Evolutionary conservation across 441 rosid species (phyloP), one percentile per base, ranked within the genome.

Genomic region (Erodium moschatum): DNA sequence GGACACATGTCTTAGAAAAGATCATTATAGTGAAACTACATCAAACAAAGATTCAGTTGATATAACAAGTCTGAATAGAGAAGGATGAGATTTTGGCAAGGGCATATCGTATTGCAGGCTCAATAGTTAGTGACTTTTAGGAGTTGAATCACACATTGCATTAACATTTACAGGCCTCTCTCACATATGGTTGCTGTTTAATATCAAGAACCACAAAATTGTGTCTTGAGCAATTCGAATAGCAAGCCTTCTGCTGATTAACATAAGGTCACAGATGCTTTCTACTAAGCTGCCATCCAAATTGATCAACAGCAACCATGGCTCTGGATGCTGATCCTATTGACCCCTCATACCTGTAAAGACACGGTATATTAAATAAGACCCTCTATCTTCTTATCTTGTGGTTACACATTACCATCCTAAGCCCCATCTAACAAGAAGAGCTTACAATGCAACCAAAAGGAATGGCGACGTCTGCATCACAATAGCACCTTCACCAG

Each of bases 401-500:
- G 3, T 58, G 63, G 24, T 20, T 19, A 19, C 27, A 20, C 11
- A 20, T 19, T 20, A 58, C 13, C 63, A 18, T 58, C 13, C 24
- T 58, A 20, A 56, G 27, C 21, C 9, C 63, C 13, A 1, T 56
- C 10, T 56, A 2, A 20, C 27, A 7, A 19, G 8, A 7, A 19
- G 8, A 60, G 70, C 96, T 84, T 83, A 92, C 98, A 88, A 63
- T 19, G 89, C 87, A 79, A 92, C 87, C 75, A 90, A 73, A 40
- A 92, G 73, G 66, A 84, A 85, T 7, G 81, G 79, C 1, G 88
- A 71, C 0, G 96, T 86, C 77, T 88, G 97, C 82, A 87, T 78
- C 73, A 87, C 84, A 60, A 90, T 83, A 71, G 81, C 90, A 70
- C 97, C 97, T 86, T 87, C 98, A 68, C 96, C 97, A 66, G 86